Evolutionary conservation across 257 asterid genomes (phyloP), one percentile per base, ranked within the genome.

Genomic region (Nicotiana benthamiana): DNA sequence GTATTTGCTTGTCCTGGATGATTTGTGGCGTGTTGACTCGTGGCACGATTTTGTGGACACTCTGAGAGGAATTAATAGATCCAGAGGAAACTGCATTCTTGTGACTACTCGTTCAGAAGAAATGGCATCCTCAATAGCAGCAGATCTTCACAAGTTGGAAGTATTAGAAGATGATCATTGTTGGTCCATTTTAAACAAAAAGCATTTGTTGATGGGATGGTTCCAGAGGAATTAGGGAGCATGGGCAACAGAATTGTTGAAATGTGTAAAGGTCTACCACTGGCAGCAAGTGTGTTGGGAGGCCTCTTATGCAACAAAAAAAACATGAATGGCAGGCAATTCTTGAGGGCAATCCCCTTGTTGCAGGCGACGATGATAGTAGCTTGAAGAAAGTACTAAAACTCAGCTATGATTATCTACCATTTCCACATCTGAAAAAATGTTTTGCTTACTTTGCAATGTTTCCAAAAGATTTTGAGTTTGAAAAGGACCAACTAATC

Each of bases 391-490:
- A 56, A 13, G 82, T 82, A 9, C 79, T 84, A 57, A 80, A 74
- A 68, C 61, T 86, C 34, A 87, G 82, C 53, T 84, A 62, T 36
- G 72, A 18, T 76, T 75, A 82, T 77, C 80, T 87, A 75, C 81
- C 86, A 32, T 80, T 51, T 6, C 11, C 43, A 0, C 59, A 80
- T 43, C 18, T 86, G 36, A 86, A 86, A 20, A 80, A 75, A 6
- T 84, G 87, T 48, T 83, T 84, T 46, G 63, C 61, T 0, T 84
- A 48, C 34, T 86, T 83, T 76, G 82, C 88, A 1, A 72, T 83
- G 51, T 87, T 80, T 53, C 75, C 76, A 9, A 84, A 84, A 77
- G 83, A 72, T 60, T 79, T 77, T n/a, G 0, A 5, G 27, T 54
- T 87, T 18, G 76, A 75, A 10, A 87, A 43, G 65, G 82, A 82